A percentile compares a stretch with the other conserved stretches of the same genome.
These are phyloP conservation scores for Mycena epipterygia DNA, from an alignment of 768 basidiomycete genomes.

Conservation along the genomic window DNA sequence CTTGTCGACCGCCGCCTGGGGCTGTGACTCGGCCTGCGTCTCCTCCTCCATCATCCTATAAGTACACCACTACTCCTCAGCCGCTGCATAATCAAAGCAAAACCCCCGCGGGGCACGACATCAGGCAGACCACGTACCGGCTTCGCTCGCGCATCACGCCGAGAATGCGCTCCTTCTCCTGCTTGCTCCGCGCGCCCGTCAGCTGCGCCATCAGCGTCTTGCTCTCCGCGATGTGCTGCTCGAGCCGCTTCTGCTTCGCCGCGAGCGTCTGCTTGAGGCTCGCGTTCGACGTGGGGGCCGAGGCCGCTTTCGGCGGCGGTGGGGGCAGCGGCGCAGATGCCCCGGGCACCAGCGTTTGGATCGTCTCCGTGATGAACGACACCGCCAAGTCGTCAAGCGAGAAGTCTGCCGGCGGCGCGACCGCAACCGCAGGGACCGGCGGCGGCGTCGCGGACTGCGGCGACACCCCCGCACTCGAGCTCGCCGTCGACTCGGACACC, in stretches of 20 bases:
- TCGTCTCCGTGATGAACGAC: slow-evolving; percentile 71
- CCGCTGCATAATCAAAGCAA: slow-evolving; percentile 27
- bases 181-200: slow-evolving; percentile 60
- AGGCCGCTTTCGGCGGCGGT: slow-evolving; percentile 13
- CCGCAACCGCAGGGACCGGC: background rate
- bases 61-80: slow-evolving; percentile 44
- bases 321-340: background rate
- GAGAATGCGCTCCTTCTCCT: slow-evolving; percentile 63
- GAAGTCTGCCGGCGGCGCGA: background rate
- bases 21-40: slow-evolving; percentile 28
- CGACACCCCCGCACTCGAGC: background rate
- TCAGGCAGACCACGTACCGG: slow-evolving; percentile 60
- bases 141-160: slow-evolving; percentile 62
- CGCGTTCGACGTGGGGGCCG: slow-evolving; percentile 5
- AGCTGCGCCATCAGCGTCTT: slow-evolving; percentile 65
- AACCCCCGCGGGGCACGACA: slow-evolving; percentile 1
- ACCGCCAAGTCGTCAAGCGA: slow-evolving; percentile 67
- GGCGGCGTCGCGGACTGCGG: background rate
- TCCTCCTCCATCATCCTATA: slow-evolving; percentile 56
- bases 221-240: slow-evolving; percentile 66
- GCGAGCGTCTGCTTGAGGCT: slow-evolving; percentile 50
- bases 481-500: background rate
- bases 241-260: slow-evolving; percentile 61
- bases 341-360: slow-evolving; percentile 57
- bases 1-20: background rate